Conservation (phyloP, 148 eudicot species). For the Arbutus unedo region DNA sequence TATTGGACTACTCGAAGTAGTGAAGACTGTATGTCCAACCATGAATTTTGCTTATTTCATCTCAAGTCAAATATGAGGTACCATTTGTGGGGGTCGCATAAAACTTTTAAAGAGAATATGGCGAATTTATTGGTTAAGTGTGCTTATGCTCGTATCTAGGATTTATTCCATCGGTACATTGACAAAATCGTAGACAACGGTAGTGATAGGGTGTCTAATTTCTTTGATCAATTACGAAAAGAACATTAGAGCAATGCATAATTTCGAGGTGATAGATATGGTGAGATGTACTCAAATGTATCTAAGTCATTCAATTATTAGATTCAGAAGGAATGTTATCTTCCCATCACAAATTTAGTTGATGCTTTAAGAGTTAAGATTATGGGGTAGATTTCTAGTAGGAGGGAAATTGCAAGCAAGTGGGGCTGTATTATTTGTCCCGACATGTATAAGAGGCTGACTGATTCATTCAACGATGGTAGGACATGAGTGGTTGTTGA, state of each 20-base stretch:
- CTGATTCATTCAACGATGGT: not conserved
- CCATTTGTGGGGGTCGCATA: not conserved
- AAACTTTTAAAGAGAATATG: not conserved
- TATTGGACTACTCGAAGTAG: not conserved
- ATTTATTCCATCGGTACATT: not conserved
- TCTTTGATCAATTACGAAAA: not conserved
- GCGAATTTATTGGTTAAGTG: not conserved
- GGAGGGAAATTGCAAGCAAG: not conserved
- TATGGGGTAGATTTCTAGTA: not conserved
- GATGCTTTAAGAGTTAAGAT: not conserved
- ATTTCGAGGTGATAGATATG: not conserved
- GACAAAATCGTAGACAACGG: not conserved
- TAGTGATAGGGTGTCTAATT: not conserved
- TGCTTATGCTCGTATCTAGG: not conserved
- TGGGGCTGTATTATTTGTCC: not conserved
- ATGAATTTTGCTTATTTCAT: not conserved
- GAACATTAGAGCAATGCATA: not conserved
- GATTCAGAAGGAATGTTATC: not conserved
- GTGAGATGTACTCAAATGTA: not conserved
- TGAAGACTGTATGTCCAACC: not conserved
- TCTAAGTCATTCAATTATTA: not conserved
- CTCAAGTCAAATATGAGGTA: not conserved
- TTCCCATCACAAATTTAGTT: not conserved
- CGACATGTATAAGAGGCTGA: not conserved
- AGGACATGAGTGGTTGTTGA: not conserved